phyloP scores from a whole-genome alignment of 768 basidiomycete species.

The Wakefieldia striispora region DNA sequence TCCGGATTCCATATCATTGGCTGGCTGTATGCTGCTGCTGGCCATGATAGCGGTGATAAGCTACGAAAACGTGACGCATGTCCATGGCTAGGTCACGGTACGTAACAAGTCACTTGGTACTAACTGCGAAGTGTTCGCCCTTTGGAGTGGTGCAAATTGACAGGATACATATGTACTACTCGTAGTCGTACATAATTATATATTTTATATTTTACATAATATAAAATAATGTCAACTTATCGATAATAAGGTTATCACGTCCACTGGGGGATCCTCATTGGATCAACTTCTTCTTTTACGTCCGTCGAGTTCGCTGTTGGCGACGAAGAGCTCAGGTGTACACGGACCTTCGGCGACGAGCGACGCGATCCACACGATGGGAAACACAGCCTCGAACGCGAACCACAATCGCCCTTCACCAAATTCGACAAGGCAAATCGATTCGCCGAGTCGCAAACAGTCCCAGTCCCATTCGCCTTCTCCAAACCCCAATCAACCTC shows the following conservation, averaged over 20 bases:
- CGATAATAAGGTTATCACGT: slow-evolving; percentile 24
- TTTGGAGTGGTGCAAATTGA: no score
- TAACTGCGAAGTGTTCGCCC: no score
- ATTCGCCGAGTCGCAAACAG: slow-evolving; percentile 17
- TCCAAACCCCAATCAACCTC: slow-evolving; percentile 44
- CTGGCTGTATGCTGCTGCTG: no score
- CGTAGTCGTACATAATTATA: no score
- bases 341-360: slow-evolving; percentile 14
- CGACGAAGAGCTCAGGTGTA: slow-evolving; percentile 16
- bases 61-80: no score
- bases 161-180: no score
- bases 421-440: slow-evolving; percentile 25
- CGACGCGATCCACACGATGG: slow-evolving; percentile 30
- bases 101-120: background rate
- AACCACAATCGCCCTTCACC: slow-evolving; percentile 29
- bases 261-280: slow-evolving; percentile 27
- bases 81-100: background rate
- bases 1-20: no score
- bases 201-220: slow-evolving; percentile 13
- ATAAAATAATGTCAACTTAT: slow-evolving; percentile 4
- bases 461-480: slow-evolving; percentile 36
- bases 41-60: slow-evolving; percentile 18
- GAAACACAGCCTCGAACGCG: slow-evolving; percentile 32
- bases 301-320: slow-evolving; percentile 27
- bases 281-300: slow-evolving; percentile 31